A percentile compares a stretch with the other conserved stretches of the same genome.
Evolutionary conservation across 352 stramenopile species (phyloP).

Genomic region (Nothophytophthora sp.): DNA sequence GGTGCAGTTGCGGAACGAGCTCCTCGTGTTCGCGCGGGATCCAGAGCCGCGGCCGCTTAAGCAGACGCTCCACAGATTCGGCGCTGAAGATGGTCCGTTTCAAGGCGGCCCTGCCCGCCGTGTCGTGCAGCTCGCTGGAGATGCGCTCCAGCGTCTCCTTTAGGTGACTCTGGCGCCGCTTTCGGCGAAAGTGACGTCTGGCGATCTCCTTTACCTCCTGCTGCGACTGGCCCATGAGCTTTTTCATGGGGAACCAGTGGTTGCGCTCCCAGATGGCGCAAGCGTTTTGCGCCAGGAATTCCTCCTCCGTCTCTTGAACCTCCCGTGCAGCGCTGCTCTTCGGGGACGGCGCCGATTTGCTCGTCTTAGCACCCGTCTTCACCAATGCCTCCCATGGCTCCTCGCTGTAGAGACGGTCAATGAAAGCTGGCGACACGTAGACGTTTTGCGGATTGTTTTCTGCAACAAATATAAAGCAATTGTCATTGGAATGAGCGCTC

Average conservation of each 20-base stretch:
- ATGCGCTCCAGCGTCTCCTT: slow-evolving; percentile 36
- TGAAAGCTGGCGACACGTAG: slow-evolving; percentile 17
- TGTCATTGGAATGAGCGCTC: background rate
- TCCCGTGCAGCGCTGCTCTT: slow-evolving; percentile 15
- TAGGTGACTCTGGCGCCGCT: slow-evolving; percentile 37
- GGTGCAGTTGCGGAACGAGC: slow-evolving; percentile 33
- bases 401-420: slow-evolving; percentile 12
- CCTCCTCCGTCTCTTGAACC: slow-evolving; percentile 26
- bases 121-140: slow-evolving; percentile 19
- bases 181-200: slow-evolving; percentile 37
- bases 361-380: slow-evolving; percentile 27
- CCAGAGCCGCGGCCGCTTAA: slow-evolving; percentile 42
- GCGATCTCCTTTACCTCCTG: slow-evolving; percentile 29
- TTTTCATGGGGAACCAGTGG: slow-evolving; percentile 58
- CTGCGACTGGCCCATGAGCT: slow-evolving; percentile 32
- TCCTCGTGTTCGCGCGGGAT: slow-evolving; percentile 36
- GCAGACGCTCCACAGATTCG: slow-evolving; percentile 26
- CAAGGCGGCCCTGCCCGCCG: slow-evolving; percentile 25
- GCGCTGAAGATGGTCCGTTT: slow-evolving; percentile 42
- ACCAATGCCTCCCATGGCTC: slow-evolving; percentile 12
- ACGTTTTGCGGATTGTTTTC: slow-evolving; percentile 13
- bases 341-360: slow-evolving; percentile 3
- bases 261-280: slow-evolving; percentile 47
- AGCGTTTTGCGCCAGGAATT: slow-evolving; percentile 35
- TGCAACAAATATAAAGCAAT: background rate